A percentile compares a stretch with the other conserved stretches of the same genome.
Evolutionary conservation across 179 eudicot species (phyloP).

Genomic region (Drosera spatulata): DNA sequence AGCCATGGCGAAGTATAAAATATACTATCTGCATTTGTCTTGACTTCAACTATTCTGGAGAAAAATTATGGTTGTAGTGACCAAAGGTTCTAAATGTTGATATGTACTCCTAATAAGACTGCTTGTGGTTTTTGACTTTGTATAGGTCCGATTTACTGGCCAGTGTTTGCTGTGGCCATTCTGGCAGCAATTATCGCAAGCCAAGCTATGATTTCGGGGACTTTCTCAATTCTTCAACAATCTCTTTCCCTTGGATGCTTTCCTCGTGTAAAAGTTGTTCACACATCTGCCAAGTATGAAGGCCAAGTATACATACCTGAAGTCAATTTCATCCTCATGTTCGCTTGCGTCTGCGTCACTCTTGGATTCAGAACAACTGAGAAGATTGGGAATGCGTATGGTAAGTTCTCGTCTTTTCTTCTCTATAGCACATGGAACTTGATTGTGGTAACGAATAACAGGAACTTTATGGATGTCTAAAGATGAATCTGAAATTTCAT

Average conservation of each 20-base stretch:
- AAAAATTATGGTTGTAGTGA: no score
- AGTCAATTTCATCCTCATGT: slow-evolving; percentile 58
- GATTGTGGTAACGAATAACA: not conserved
- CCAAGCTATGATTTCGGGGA: slow-evolving; percentile 53
- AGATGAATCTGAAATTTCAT: not conserved
- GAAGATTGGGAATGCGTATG: slow-evolving; percentile 69
- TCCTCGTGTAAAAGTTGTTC: no score
- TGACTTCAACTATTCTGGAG: no score
- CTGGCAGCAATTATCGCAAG: slow-evolving; percentile 71
- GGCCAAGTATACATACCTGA: slow-evolving; percentile 30
- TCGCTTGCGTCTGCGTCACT: slow-evolving; percentile 53
- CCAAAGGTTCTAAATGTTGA: no score
- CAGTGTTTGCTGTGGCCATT: slow-evolving; percentile 49
- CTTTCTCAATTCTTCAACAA: no score
- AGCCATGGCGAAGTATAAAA: no score
- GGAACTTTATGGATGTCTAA: not conserved
- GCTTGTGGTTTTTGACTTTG: not conserved
- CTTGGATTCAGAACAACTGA: slow-evolving; percentile 42
- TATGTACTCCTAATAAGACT: no score
- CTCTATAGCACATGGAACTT: not conserved
- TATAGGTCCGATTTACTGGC: slow-evolving; percentile 51
- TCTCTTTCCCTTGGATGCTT: no score
- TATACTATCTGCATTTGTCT: no score
- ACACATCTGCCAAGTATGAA: no score
- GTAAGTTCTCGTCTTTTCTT: slow-evolving; percentile 15